These are phyloP conservation scores for Ogataea pignaliae DNA, from an alignment of 805 yeast genomes.

Conservation along the genomic window DNA sequence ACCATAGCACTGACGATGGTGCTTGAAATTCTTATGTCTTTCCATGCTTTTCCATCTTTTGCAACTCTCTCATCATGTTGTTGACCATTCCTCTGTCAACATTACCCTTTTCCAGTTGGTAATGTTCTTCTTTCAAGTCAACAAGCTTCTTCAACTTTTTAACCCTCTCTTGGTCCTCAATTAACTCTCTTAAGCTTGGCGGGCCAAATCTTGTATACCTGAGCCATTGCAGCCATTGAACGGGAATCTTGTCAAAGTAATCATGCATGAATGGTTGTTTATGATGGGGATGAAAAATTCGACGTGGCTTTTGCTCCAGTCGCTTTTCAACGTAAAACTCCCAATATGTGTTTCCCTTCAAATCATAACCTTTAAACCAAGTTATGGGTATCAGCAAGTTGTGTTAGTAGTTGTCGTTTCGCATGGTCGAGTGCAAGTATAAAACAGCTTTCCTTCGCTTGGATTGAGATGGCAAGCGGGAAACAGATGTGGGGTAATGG, in stretches of 20 bases:
- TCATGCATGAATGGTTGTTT: slow-evolving; percentile 48
- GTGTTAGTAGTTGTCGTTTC: neutral
- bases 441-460: too few relatives aligned
- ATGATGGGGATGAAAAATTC: slow-evolving; percentile 57
- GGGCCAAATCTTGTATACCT: slow-evolving; percentile 53
- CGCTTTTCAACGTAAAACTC: slow-evolving; percentile 57
- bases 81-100: slow-evolving; percentile 15
- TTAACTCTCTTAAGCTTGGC: slow-evolving; percentile 62
- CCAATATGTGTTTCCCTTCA: slow-evolving; percentile 86
- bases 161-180: slow-evolving; percentile 54
- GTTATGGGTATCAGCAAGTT: neutral
- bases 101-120: slow-evolving; percentile 23
- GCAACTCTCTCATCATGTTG: slow-evolving; percentile 21
- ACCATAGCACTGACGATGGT: too few relatives aligned
- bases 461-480: too few relatives aligned
- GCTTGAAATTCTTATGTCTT: neutral
- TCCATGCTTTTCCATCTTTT: slow-evolving; percentile 11
- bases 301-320: slow-evolving; percentile 40
- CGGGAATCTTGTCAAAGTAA: slow-evolving; percentile 53
- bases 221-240: slow-evolving; percentile 84
- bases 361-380: slow-evolving; percentile 52
- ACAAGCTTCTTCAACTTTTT: slow-evolving; percentile 48
- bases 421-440: neutral
- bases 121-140: slow-evolving; percentile 39
- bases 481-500: slow-evolving; percentile 2